Conservation (phyloP, 2,329 filamentous ascomycete species). For the Corynespora cassiicola region DNA sequence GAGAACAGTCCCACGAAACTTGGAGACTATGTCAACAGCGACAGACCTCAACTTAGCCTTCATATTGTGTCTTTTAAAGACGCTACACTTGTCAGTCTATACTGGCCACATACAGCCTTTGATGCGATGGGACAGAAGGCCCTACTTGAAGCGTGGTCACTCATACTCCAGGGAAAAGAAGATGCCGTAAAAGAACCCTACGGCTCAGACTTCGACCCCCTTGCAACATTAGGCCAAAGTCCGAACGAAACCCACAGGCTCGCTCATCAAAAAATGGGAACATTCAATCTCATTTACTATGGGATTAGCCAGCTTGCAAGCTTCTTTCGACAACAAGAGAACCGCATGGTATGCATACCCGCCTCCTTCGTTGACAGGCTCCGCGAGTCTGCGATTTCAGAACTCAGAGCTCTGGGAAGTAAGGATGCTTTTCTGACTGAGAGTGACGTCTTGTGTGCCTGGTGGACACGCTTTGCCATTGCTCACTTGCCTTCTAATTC, state of each 20-base stretch:
- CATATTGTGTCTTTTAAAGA: constrained; percentile 28
- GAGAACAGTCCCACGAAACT: constrained; percentile 1
- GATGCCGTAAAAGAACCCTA: constrained; percentile 18
- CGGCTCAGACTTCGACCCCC: constrained; percentile 26
- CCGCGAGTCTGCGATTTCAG: constrained; percentile 12
- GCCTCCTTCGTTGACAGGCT: constrained; percentile 18
- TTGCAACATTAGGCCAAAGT: constrained; percentile 17
- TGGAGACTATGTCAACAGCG: constrained; percentile 7
- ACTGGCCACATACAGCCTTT: constrained; percentile 27
- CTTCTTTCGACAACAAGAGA: constrained; percentile 8
- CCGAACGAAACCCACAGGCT: too few relatives aligned
- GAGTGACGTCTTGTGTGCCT: constrained; percentile 24
- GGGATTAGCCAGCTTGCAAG: background rate
- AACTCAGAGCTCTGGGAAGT: constrained; percentile 8
- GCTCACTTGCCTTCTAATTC: background rate
- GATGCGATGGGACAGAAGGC: constrained; percentile 24
- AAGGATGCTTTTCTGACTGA: constrained; percentile 20
- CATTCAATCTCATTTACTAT: constrained; percentile 4
- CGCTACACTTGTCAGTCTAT: constrained; percentile 28
- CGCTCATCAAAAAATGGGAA: background rate
- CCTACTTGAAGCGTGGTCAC: constrained; percentile 26
- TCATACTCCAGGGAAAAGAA: constrained; percentile 28
- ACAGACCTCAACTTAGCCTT: constrained; percentile 20
- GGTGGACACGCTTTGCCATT: constrained; percentile 14
- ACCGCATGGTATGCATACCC: constrained; percentile 20